Percentiles rank a stretch among this genome's conserved stretches.
Conservation (phyloP, 768 basidiomycete genomes). For the Mycena haematopus region DNA sequence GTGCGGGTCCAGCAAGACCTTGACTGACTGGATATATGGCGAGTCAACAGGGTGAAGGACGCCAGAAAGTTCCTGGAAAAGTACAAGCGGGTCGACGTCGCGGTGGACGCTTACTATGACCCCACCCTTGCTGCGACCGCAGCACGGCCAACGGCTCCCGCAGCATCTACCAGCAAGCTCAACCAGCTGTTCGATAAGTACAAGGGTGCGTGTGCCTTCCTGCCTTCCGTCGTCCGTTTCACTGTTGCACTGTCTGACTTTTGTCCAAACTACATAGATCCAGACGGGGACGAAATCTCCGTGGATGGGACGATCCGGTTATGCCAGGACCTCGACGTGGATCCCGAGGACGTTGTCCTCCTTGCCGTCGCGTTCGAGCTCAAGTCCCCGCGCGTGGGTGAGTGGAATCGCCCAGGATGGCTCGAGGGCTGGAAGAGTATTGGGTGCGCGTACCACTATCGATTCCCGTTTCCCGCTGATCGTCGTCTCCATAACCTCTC, state of each 20-base stretch:
- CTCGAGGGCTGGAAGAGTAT: slow-evolving; percentile 79
- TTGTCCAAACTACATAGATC: slow-evolving; percentile 53
- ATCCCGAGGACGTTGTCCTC: slow-evolving; percentile 84
- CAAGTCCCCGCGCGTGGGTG: slow-evolving; percentile 74
- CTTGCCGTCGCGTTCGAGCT: slow-evolving; percentile 84
- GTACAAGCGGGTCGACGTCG: slow-evolving; percentile 72
- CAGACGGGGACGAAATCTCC: slow-evolving; percentile 58
- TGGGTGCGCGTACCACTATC: slow-evolving; percentile 53
- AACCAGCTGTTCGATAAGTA: slow-evolving; percentile 68
- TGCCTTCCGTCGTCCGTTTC: neutral
- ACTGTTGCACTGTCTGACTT: neutral
- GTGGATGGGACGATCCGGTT: slow-evolving; percentile 83
- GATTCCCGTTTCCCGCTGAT: neutral
- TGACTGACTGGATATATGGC: neutral
- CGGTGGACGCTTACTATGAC: slow-evolving; percentile 75
- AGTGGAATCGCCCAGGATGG: slow-evolving; percentile 78
- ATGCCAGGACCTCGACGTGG: slow-evolving; percentile 70
- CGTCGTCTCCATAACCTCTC: neutral
- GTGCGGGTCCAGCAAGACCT: neutral
- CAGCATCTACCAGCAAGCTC: slow-evolving; percentile 60
- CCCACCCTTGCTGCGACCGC: slow-evolving; percentile 38
- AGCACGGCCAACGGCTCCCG: slow-evolving; percentile 27
- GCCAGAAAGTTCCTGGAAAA: slow-evolving; percentile 74
- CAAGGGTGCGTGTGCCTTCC: slow-evolving; percentile 54
- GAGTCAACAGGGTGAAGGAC: slow-evolving; percentile 50